Evolutionary conservation across 306 rosid genomes (phyloP).

Genomic region (Pueraria montana): DNA sequence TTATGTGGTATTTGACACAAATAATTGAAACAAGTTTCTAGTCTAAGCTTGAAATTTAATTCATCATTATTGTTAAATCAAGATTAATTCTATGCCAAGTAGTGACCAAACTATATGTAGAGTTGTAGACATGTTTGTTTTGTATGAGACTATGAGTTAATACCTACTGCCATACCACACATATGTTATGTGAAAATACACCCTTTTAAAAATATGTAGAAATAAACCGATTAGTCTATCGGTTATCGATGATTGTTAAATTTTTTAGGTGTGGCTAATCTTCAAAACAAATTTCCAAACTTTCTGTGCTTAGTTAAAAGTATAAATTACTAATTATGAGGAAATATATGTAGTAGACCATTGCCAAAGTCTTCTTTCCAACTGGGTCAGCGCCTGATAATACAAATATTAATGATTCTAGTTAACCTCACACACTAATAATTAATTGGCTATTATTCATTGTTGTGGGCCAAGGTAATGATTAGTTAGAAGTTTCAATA

Average conservation of each 20-base stretch:
- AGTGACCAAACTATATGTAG: not conserved
- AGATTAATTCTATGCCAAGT: not conserved
- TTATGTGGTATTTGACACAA: not conserved
- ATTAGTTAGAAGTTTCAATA: conserved; percentile 12
- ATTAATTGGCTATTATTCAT: not conserved
- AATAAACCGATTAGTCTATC: not conserved
- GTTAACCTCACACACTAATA: not conserved
- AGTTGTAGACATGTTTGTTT: not conserved
- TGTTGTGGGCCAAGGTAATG: conserved; percentile 36
- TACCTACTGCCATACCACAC: not conserved
- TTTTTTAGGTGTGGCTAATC: not conserved
- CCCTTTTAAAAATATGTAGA: not conserved
- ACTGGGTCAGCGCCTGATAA: not conserved
- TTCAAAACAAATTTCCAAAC: not conserved
- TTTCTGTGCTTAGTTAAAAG: not conserved
- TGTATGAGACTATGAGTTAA: not conserved
- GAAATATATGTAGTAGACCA: not conserved
- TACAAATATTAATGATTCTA: not conserved
- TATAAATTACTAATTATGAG: not conserved
- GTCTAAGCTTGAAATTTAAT: not conserved
- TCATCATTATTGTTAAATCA: not conserved
- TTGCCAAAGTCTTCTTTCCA: not conserved
- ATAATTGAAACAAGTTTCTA: not conserved
- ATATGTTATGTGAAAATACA: not conserved
- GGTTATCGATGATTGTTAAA: not conserved